Percentiles rank a stretch among this genome's conserved stretches.
These are phyloP conservation scores for Oemleria cerasiformis DNA, from an alignment of 306 rosid genomes.

Conservation along the genomic window DNA sequence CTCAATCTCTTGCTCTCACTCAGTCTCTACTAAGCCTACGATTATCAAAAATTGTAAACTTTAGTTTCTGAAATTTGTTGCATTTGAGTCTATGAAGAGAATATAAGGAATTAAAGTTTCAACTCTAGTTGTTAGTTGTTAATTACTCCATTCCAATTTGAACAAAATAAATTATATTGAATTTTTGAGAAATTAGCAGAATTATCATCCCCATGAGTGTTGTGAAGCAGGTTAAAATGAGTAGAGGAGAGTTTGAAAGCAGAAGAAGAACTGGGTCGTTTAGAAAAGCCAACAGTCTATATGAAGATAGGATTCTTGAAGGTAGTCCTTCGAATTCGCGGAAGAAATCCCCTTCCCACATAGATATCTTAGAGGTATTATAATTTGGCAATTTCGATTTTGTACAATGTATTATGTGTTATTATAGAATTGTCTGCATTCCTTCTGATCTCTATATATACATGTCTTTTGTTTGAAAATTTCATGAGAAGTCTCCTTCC, in stretches of 20 bases:
- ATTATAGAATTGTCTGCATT: constrained; percentile 2
- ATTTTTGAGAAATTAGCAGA: neutral
- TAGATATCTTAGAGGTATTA: constrained; percentile 42
- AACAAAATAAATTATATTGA: neutral
- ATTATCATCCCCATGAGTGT: neutral
- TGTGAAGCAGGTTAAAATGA: constrained; percentile 44
- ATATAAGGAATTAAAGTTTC: neutral
- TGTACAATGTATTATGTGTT: neutral
- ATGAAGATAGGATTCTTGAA: constrained; percentile 46
- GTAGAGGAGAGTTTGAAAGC: constrained; percentile 37
- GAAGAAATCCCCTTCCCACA: constrained; percentile 40
- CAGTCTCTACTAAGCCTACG: neutral
- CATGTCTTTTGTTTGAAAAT: neutral
- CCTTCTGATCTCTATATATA: neutral
- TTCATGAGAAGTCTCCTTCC: constrained; percentile 39
- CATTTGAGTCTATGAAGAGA: neutral
- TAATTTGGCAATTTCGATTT: constrained; percentile 9
- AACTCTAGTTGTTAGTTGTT: neutral
- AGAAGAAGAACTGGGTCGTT: constrained; percentile 55
- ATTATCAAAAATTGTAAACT: neutral
- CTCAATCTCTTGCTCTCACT: neutral
- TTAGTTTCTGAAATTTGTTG: neutral
- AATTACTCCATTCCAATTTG: neutral
- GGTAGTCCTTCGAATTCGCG: constrained; percentile 37
- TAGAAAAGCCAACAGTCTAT: constrained; percentile 45